phyloP scores from a whole-genome alignment of 2,329 filamentous ascomycete species.

The Alternaria incomplexa region DNA sequence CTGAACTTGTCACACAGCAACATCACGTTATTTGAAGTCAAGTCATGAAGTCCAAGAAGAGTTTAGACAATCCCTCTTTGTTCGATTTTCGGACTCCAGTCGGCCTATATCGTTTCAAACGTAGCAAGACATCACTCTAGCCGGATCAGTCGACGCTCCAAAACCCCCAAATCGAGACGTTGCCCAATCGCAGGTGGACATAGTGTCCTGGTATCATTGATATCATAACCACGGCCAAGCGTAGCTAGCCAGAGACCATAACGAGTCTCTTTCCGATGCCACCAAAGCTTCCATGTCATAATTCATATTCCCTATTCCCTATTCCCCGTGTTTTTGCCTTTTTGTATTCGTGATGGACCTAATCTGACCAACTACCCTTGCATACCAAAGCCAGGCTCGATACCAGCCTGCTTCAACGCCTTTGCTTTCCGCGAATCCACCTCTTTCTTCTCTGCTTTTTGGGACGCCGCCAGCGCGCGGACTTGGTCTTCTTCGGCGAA shows the following conservation, averaged over 20 bases:
- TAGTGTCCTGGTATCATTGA: conserved; percentile 20
- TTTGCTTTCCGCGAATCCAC: conserved; percentile 66
- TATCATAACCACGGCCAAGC: conserved; percentile 13
- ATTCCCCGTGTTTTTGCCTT: not conserved
- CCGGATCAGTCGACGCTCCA: not conserved
- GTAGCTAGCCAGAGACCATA: conserved; percentile 6
- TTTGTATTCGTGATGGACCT: not conserved
- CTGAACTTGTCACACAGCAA: not conserved
- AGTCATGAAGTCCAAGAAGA: not conserved
- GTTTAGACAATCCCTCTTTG: not conserved
- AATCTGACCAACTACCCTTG: conserved; percentile 54
- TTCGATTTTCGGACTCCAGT: not conserved
- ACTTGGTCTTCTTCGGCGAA: conserved; percentile 73
- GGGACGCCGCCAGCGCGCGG: conserved; percentile 72
- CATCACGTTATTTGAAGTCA: not conserved
- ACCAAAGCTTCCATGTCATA: conserved; percentile 7
- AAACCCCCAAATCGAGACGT: not conserved
- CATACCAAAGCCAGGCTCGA: conserved; percentile 76
- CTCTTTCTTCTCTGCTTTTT: conserved; percentile 74
- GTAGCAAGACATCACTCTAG: not conserved
- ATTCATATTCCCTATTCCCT: conserved; percentile 3
- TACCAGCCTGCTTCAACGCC: conserved; percentile 58
- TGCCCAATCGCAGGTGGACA: conserved; percentile 12
- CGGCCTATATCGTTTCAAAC: not conserved
- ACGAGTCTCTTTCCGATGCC: not conserved